A percentile compares a stretch with the other conserved stretches of the same genome.
These are phyloP conservation scores for Saraca asoca DNA, from an alignment of 331 rosid species.

Conservation along the genomic window DNA sequence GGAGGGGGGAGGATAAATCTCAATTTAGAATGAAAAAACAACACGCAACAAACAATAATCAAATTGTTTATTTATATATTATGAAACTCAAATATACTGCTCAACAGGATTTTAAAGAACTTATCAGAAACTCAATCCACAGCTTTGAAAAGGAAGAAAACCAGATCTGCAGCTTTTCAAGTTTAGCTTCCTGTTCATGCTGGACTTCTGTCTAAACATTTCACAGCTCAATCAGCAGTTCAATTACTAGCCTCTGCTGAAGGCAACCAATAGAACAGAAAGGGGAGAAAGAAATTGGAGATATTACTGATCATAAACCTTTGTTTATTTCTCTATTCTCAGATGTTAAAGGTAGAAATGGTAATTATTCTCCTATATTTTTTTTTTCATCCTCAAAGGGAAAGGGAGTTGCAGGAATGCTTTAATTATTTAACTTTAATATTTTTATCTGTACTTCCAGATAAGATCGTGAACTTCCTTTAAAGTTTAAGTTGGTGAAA, in stretches of 20 bases:
- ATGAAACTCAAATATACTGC: slow-evolving; percentile 1
- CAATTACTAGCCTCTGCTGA: not conserved
- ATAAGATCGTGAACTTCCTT: not conserved
- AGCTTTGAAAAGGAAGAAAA: not conserved
- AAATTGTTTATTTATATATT: not conserved
- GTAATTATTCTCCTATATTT: not conserved
- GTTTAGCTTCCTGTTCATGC: not conserved
- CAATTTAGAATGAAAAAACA: not conserved
- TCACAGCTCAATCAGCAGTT: slow-evolving; percentile 7
- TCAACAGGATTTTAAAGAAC: not conserved
- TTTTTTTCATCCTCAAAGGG: not conserved
- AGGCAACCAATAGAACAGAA: not conserved
- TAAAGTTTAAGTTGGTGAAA: not conserved
- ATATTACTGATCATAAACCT: not conserved
- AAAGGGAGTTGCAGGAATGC: not conserved
- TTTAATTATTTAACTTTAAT: not conserved
- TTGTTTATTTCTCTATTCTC: not conserved
- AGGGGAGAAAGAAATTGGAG: not conserved
- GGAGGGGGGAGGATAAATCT: not conserved
- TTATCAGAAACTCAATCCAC: not conserved
- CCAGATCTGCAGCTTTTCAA: not conserved
- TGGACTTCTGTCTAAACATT: not conserved
- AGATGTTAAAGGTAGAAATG: not conserved
- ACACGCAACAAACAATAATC: not conserved
- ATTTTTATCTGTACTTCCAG: not conserved